A percentile compares a stretch with the other conserved stretches of the same genome.
Conservation (phyloP, 2,329 filamentous ascomycete genomes). For the Alternaria hordeiaustralica region DNA sequence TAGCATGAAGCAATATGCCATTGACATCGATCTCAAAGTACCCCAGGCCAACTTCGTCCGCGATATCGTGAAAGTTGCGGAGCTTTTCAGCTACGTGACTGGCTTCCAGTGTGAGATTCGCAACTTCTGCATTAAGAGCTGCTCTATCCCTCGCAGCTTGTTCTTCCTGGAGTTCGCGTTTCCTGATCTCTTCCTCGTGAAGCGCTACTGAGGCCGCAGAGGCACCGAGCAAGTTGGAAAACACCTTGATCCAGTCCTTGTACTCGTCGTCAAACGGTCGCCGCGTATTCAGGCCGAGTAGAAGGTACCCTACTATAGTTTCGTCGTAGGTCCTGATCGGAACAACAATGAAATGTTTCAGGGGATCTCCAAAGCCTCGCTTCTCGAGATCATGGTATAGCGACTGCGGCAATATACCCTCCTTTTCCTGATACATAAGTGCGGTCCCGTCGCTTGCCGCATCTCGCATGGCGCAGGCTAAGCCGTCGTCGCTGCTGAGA, state of each 20-base stretch:
- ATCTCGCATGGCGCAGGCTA: constrained; percentile 3
- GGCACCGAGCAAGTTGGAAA: constrained; percentile 20
- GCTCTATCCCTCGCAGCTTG: constrained; percentile 21
- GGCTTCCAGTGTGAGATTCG: constrained; percentile 13
- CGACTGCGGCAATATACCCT: constrained; percentile 5
- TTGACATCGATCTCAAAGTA: constrained; percentile 17
- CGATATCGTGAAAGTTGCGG: constrained; percentile 15
- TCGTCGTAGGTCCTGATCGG: constrained; percentile 12
- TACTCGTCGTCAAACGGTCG: constrained; percentile 26
- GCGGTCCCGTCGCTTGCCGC: not conserved
- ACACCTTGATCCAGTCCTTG: constrained; percentile 20
- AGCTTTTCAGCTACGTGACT: constrained; percentile 9
- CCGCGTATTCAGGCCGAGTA: constrained; percentile 21
- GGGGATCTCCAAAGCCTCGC: constrained; percentile 17
- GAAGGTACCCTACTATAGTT: constrained; percentile 7
- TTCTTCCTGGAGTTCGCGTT: constrained; percentile 19
- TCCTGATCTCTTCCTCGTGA: constrained; percentile 20
- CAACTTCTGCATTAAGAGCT: constrained; percentile 20
- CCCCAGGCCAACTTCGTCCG: constrained; percentile 14
- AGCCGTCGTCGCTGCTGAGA: constrained; percentile 1
- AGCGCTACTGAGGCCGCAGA: constrained; percentile 23
- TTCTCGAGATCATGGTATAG: constrained; percentile 12
- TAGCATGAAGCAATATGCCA: constrained; percentile 16
- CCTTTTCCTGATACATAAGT: not conserved
- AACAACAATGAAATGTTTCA: constrained; percentile 8